Conservation (phyloP, 768 basidiomycete genomes). For the Collybia sordida region DNA sequence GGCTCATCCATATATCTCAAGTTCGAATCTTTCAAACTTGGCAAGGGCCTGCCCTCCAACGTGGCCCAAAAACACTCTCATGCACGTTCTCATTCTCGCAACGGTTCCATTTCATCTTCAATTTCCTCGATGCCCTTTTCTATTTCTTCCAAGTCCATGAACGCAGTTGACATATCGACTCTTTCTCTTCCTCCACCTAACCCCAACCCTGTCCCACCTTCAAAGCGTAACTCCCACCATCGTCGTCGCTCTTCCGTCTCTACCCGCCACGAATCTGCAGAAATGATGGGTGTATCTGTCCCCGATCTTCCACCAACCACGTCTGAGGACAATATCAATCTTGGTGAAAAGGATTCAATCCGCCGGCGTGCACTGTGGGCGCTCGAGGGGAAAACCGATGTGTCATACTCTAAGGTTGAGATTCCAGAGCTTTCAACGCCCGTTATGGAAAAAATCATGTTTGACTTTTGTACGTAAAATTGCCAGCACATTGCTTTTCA, state of each 20-base stretch:
- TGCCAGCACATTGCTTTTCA: slow-evolving; percentile 9
- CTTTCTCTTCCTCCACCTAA: slow-evolving; percentile 14
- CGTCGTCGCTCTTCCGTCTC: slow-evolving; percentile 85
- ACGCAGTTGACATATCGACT: slow-evolving; percentile 33
- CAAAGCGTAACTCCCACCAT: slow-evolving; percentile 80
- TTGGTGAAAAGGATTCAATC: slow-evolving; percentile 75
- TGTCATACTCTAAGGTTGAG: slow-evolving; percentile 73
- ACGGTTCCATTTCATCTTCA: slow-evolving; percentile 52
- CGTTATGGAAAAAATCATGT: slow-evolving; percentile 52
- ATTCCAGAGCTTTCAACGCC: slow-evolving; percentile 76
- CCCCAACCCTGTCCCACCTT: slow-evolving; percentile 29
- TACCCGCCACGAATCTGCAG: slow-evolving; percentile 86
- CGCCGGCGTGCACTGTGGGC: slow-evolving; percentile 83
- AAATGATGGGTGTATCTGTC: slow-evolving; percentile 82
- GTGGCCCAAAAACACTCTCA: slow-evolving; percentile 47
- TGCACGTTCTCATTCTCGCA: slow-evolving; percentile 72
- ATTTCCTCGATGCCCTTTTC: slow-evolving; percentile 42
- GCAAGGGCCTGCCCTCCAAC: slow-evolving; percentile 43
- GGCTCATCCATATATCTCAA: slow-evolving; percentile 22
- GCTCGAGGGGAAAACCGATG: slow-evolving; percentile 80
- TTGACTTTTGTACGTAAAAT: slow-evolving; percentile 63
- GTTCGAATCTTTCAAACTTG: slow-evolving; percentile 77
- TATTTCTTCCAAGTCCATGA: slow-evolving; percentile 35
- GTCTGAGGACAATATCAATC: slow-evolving; percentile 65
- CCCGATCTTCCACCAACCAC: slow-evolving; percentile 62